phyloP scores from a whole-genome alignment of 495 filamentous ascomycete species.

The Penicillium alfredii region DNA sequence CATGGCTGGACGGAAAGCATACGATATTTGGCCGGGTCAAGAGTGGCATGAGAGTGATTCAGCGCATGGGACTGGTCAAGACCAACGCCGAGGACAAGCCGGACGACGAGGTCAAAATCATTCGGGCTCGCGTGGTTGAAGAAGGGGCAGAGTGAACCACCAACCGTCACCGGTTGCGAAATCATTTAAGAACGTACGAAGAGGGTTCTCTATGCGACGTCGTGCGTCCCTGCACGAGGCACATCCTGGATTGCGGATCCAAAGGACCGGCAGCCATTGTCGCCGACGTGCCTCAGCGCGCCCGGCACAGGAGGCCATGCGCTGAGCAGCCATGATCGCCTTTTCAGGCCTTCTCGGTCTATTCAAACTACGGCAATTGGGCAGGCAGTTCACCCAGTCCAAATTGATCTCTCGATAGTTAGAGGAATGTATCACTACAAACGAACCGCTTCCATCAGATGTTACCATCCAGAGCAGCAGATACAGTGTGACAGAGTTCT shows the following conservation, averaged over 20 bases:
- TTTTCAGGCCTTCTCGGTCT: neutral
- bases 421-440: constrained; percentile 49
- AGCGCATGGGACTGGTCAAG: constrained; percentile 87
- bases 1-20: constrained; percentile 96
- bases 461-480: constrained; percentile 79
- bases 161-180: no score
- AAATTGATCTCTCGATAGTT: constrained; percentile 15
- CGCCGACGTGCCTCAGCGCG: constrained; percentile 2
- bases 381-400: constrained; percentile 2
- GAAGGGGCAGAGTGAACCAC: constrained; percentile 47
- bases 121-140: constrained; percentile 61
- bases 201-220: no score
- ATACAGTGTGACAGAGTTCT: constrained; percentile 74
- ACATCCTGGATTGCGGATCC: neutral
- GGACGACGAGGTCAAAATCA: constrained; percentile 75
- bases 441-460: constrained; percentile 81
- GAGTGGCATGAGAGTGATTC: constrained; percentile 72
- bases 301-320: neutral
- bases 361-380: neutral
- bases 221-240: no score
- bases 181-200: no score
- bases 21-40: constrained; percentile 95
- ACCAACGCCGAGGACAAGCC: constrained; percentile 77
- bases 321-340: neutral
- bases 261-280: constrained; percentile 1